Conservation (phyloP, 208 protist species). For the Leishmania arabica region DNA sequence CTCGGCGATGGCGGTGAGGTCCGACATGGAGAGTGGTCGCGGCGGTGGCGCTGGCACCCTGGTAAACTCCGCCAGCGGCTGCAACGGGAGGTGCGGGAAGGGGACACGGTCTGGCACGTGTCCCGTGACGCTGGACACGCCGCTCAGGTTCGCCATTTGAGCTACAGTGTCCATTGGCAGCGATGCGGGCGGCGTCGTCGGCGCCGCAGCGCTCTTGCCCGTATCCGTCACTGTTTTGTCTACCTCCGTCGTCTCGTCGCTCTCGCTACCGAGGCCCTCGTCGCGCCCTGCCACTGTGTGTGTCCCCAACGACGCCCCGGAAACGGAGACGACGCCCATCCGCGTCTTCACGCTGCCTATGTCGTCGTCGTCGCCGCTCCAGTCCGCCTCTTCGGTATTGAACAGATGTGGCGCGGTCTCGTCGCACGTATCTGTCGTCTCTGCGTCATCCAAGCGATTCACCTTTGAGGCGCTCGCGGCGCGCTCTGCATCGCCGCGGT, state of each 20-base stretch:
- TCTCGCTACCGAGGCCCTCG: background rate
- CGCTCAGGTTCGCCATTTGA: no score
- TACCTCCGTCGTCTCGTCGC: background rate
- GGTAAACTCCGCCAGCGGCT: background rate
- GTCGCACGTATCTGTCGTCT: background rate
- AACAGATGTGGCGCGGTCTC: background rate
- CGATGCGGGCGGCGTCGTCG: background rate
- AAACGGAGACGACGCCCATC: background rate
- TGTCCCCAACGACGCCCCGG: background rate
- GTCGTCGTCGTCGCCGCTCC: background rate
- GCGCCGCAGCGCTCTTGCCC: background rate
- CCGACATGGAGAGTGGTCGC: conserved; percentile 26
- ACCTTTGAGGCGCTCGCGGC: background rate
- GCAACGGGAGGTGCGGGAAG: background rate
- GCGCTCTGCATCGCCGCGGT: background rate
- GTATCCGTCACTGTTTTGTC: no score
- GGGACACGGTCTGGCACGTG: background rate
- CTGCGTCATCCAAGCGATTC: background rate
- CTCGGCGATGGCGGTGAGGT: conserved; percentile 35
- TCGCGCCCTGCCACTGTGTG: background rate
- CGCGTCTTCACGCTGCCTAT: background rate
- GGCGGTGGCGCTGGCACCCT: background rate
- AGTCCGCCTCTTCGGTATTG: background rate
- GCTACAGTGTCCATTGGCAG: no score
- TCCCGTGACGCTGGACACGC: no score